Evolutionary conservation across 2,329 filamentous ascomycete species (phyloP).

Genomic region (Claviceps pazoutovae): DNA sequence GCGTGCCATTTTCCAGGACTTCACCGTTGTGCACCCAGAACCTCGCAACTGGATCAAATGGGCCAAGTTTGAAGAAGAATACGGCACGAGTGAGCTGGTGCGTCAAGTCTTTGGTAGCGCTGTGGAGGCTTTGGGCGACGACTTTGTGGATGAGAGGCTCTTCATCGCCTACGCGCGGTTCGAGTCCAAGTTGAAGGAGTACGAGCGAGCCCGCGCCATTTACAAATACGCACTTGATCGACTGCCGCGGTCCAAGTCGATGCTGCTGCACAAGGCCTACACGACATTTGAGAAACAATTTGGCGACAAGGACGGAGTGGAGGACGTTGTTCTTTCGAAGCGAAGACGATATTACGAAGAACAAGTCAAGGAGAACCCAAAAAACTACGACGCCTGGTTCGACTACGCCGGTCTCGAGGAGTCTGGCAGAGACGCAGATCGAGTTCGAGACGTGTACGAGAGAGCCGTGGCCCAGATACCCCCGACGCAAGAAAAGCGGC

Average conservation of each 20-base stretch:
- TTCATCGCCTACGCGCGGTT: constrained; percentile 95
- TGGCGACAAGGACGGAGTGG: constrained; percentile 82
- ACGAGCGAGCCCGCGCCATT: constrained; percentile 83
- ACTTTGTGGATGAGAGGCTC: constrained; percentile 90
- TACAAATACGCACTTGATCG: constrained; percentile 95
- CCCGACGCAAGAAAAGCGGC: constrained; percentile 88
- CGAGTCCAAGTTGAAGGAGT: constrained; percentile 88
- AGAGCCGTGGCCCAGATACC: constrained; percentile 90
- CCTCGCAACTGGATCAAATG: constrained; percentile 98
- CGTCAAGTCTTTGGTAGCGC: constrained; percentile 82
- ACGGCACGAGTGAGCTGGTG: constrained; percentile 80
- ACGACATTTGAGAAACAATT: constrained; percentile 98
- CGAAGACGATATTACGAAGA: constrained; percentile 88
- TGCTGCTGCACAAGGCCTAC: constrained; percentile 79
- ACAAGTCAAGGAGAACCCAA: constrained; percentile 81
- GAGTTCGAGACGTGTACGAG: constrained; percentile 86
- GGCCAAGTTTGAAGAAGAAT: constrained; percentile 94
- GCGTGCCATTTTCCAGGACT: constrained; percentile 77
- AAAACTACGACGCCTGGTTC: constrained; percentile 96
- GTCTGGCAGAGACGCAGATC: constrained; percentile 64
- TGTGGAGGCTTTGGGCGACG: constrained; percentile 79
- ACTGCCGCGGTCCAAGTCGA: constrained; percentile 74
- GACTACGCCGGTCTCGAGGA: constrained; percentile 90
- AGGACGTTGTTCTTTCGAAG: constrained; percentile 92
- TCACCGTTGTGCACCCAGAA: constrained; percentile 86